phyloP scores from a whole-genome alignment of 768 basidiomycete species.

The Lenzites betulinus region DNA sequence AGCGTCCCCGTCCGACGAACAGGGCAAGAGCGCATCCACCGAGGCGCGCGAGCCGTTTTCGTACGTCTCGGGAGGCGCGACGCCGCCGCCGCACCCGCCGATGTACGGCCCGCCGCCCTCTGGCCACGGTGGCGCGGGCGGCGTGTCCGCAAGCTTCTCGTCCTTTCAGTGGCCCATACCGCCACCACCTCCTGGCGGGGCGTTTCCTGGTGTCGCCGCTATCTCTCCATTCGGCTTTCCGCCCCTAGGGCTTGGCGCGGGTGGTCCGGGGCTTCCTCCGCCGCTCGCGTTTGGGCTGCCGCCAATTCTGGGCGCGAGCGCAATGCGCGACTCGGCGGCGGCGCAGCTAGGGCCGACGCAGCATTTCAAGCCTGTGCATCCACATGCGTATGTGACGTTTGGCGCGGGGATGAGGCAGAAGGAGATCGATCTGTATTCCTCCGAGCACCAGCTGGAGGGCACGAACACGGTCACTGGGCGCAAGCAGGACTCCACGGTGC shows the following conservation, averaged over 20 bases:
- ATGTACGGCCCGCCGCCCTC: conserved; percentile 25
- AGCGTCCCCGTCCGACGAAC: conserved; percentile 1
- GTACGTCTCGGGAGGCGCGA: conserved; percentile 41
- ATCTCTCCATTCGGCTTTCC: conserved; percentile 4
- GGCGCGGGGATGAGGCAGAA: conserved; percentile 87
- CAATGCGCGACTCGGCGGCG: not conserved
- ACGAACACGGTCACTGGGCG: conserved; percentile 41
- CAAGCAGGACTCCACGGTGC: conserved; percentile 56
- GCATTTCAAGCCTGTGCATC: conserved; percentile 59
- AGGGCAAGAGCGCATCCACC: not conserved
- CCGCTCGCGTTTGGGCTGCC: conserved; percentile 15
- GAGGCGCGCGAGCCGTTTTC: conserved; percentile 56
- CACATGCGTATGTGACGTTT: conserved; percentile 81
- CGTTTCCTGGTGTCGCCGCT: not conserved
- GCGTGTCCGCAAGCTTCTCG: conserved; percentile 1
- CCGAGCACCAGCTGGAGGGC: conserved; percentile 64
- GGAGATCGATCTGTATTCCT: conserved; percentile 77
- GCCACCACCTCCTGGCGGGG: not conserved
- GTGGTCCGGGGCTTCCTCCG: not conserved
- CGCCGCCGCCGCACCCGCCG: conserved; percentile 7
- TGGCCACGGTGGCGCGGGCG: conserved; percentile 23
- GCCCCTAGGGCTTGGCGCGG: not conserved
- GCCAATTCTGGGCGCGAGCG: conserved; percentile 27
- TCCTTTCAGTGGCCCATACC: not conserved
- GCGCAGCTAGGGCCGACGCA: conserved; percentile 32